Evolutionary conservation across 192 early-diverging fungal genomes (phyloP), one percentile per base, ranked within the genome.

Genomic region (Gaertneriomyces semiglobifer): DNA sequence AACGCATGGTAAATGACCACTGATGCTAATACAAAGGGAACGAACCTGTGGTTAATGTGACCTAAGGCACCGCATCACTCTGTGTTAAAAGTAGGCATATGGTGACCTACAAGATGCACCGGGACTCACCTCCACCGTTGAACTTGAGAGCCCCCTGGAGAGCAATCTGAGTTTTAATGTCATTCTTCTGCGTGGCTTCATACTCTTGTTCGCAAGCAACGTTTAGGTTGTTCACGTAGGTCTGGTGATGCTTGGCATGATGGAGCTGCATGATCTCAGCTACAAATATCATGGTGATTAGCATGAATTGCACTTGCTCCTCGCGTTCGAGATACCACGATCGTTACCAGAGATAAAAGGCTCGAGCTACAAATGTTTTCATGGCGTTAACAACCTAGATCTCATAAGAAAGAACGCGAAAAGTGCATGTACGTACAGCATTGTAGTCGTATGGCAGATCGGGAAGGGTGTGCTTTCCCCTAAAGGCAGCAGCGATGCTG

Each of bases 261-360:
- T 98, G 95, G 51, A 98, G 74, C 65, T 89, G 68, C 93, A 98
- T 95, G 73, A 96, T 98, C 72, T 98, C 92, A 52, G 86, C 86
- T 45, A 33, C 45, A 19, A 38, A 53, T 40, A 14, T 11, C 16
- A 61, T 20, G 16, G 58, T 46, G 14, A 41, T 66, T 10, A 67
- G 38, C 12, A 12, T 12, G 44, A 61, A 8, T 18, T 7, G 52
- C 58, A 50, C 2, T 62, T 19, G 16, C 42, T n/a, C 4, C 16
- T 14, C 47, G 41, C 60, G 41, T 44, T 25, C 56, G 18, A n/a
- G 42, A 12, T 54, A 11, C n/a, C 39, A 18, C 4, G 20, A 6
- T 6, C 33, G 45, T 62, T 62, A 78, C 78, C 76, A 41, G 86
- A 92, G 76, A 98, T 93, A 74, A 86, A 87, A 44, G 95, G 95